Evolutionary conservation across 2,329 filamentous ascomycete genomes (phyloP), one percentile per base, ranked within the genome.

Genomic region (Trichoderma brevicompactum): DNA sequence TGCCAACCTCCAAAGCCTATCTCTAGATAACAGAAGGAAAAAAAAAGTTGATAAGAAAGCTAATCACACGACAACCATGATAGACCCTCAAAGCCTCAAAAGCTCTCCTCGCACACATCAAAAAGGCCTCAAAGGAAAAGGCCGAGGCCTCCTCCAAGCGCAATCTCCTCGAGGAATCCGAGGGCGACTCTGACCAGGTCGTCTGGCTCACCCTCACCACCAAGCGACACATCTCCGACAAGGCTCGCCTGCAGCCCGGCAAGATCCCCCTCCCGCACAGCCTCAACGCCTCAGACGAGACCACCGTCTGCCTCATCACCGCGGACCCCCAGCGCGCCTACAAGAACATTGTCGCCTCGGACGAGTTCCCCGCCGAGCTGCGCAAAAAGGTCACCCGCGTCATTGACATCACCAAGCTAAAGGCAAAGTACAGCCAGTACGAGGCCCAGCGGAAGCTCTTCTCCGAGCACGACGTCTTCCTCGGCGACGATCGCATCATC

Each of bases 391-490:
- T 94, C 74, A 89, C 87, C 59, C 85, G 88, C 69, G 86, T 99
- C 52, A 89, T 98, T 72, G 92, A 93, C 72, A 81, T 94, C 70
- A 84, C 85, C 72, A 96, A 98, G 79, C 83, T 99, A 68, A 80
- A 81, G 74, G 85, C 89, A 71, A 94, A 95, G 81, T 97, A 91
- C 84, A 89, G 91, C 82, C 87, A 91, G 67, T 99, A 92, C 79
- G 95, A 99, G 81, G 88, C 87, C 61, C 89, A 92, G 78, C 85
- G 95, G 69, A 92, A 95, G 77, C 85, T 99, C 41, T 86, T 90
- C 68, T 82, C 87, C 50, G 92, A 97, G 77, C 92, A 97, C 78
- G 95, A 98, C 76, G 81, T 98, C 65, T 98, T 99, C 81, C 84
- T 99, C 65, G 94, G 91, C 60, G 95, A 99, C 76, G 92, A 97